Percentiles rank a stretch among this genome's conserved stretches.
Evolutionary conservation across 2,329 filamentous ascomycete species (phyloP).

Genomic region (Xylaria sp.): DNA sequence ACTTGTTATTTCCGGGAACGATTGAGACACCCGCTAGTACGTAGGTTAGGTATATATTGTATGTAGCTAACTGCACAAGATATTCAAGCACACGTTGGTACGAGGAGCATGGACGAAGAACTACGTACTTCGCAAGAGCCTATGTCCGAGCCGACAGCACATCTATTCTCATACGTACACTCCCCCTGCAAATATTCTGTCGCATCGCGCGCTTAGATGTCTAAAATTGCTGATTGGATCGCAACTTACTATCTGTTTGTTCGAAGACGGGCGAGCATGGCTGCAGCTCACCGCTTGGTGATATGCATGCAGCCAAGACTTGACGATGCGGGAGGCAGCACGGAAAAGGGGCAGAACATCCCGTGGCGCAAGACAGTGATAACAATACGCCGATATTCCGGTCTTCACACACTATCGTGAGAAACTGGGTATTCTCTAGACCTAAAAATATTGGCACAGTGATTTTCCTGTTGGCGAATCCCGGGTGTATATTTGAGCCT

Average conservation of each 20-base stretch:
- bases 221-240: constrained; percentile 24
- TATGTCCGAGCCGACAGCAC: constrained; percentile 1
- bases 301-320: constrained; percentile 35
- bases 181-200: not conserved
- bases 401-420: not conserved
- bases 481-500: not conserved
- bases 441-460: not conserved
- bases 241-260: constrained; percentile 12
- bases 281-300: constrained; percentile 35
- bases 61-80: not conserved
- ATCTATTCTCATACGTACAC: not conserved
- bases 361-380: not conserved
- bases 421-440: not conserved
- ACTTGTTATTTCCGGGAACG: constrained; percentile 15
- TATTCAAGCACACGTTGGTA: not conserved
- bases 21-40: not conserved
- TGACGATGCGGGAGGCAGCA: constrained; percentile 17
- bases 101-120: not conserved
- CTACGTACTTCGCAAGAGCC: not conserved
- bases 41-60: not conserved
- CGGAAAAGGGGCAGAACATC: constrained; percentile 6
- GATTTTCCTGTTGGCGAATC: not conserved
- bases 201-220: constrained; percentile 27
- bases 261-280: constrained; percentile 22
- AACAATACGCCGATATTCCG: constrained; percentile 11